phyloP scores from a whole-genome alignment of 2,329 filamentous ascomycete species.

The Fusarium coffeatum region DNA sequence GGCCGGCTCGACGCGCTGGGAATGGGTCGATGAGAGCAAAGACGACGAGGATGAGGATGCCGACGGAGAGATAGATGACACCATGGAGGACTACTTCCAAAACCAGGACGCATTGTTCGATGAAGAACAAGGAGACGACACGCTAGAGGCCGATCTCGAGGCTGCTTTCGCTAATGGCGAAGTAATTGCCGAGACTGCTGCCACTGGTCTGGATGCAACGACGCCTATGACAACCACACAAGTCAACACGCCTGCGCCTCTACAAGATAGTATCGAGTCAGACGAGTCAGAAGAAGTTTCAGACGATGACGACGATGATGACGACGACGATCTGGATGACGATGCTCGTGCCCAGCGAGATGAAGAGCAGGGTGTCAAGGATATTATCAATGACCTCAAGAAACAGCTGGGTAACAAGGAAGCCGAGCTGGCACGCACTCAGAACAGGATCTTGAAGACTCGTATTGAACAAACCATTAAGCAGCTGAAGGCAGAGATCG shows the following conservation, averaged over 20 bases:
- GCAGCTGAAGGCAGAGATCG: constrained; percentile 58
- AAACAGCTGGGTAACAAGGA: constrained; percentile 61
- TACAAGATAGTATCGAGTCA: constrained; percentile 60
- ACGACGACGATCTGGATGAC: constrained; percentile 66
- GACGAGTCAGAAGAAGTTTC: constrained; percentile 53
- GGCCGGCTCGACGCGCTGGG: constrained; percentile 69
- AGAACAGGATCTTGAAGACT: constrained; percentile 61
- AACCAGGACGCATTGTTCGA: constrained; percentile 45
- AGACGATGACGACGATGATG: constrained; percentile 64
- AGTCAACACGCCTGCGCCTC: constrained; percentile 58
- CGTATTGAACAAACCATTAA: constrained; percentile 64
- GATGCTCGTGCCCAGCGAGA: constrained; percentile 63
- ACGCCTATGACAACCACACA: constrained; percentile 60
- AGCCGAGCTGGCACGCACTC: constrained; percentile 57
- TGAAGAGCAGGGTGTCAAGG: constrained; percentile 65
- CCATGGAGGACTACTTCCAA: constrained; percentile 55
- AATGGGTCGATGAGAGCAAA: constrained; percentile 69
- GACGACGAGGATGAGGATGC: constrained; percentile 65
- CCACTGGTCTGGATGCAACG: constrained; percentile 56
- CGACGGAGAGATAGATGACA: constrained; percentile 60
- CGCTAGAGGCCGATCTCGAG: constrained; percentile 68
- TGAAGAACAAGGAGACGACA: constrained; percentile 57
- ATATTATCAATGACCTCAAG: constrained; percentile 65
- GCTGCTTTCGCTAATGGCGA: constrained; percentile 61
- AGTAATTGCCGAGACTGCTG: constrained; percentile 55